phyloP scores from a whole-genome alignment of 345 rosid species.

The Eucalyptus camaldulensis region DNA sequence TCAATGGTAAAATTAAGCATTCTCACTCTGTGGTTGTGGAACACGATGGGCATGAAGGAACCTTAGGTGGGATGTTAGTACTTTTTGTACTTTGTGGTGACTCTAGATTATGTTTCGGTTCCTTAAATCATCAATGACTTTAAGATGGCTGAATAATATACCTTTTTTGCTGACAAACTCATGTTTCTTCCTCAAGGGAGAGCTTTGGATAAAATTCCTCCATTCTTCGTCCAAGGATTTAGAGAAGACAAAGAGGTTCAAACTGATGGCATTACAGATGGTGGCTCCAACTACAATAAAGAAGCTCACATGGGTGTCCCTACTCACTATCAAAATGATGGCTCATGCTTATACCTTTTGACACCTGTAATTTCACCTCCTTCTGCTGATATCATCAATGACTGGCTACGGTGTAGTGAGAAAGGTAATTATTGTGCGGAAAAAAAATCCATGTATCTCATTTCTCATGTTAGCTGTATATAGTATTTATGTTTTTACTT shows the following conservation, averaged over 20 bases:
- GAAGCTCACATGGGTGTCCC: slow-evolving; percentile 46
- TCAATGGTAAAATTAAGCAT: not conserved
- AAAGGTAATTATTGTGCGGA: slow-evolving; percentile 29
- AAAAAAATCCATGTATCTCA: not conserved
- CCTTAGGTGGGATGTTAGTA: slow-evolving; percentile 25
- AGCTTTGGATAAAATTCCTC: slow-evolving; percentile 23
- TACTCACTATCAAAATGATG: slow-evolving; percentile 61
- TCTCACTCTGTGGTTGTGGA: not conserved
- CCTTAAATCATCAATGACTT: not conserved
- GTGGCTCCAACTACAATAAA: slow-evolving; percentile 3
- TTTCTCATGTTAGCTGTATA: not conserved
- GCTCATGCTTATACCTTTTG: slow-evolving; percentile 60
- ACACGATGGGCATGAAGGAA: slow-evolving; percentile 8
- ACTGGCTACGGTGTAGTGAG: slow-evolving; percentile 31
- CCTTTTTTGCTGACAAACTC: slow-evolving; percentile 13
- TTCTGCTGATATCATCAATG: slow-evolving; percentile 32
- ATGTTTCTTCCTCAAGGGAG: slow-evolving; percentile 12
- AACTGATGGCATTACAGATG: not conserved
- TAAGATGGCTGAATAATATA: not conserved
- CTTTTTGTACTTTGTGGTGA: not conserved
- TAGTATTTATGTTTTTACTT: not conserved
- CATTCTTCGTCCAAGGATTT: slow-evolving; percentile 15
- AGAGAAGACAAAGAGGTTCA: slow-evolving; percentile 9
- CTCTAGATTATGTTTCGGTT: not conserved
- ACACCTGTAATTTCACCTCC: slow-evolving; percentile 70